Percentiles rank a stretch among this genome's conserved stretches.
phyloP scores from a whole-genome alignment of 2,329 filamentous ascomycete species.

The Colletotrichum sp. region DNA sequence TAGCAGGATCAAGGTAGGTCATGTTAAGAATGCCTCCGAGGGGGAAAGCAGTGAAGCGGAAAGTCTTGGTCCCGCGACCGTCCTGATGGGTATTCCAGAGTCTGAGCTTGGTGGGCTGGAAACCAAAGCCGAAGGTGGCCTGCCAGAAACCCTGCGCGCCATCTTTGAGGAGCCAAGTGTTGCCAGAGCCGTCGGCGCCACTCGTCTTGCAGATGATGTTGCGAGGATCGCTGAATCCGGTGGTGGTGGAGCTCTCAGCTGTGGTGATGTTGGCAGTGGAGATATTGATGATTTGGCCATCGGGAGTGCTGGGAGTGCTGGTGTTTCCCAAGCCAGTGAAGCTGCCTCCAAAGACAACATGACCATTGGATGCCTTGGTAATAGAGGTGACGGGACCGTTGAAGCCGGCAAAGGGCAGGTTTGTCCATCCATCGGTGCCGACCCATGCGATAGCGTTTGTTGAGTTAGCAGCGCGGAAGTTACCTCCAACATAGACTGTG shows the following conservation, averaged over 20 bases:
- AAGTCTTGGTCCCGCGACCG: constrained; percentile 86
- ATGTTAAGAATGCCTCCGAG: constrained; percentile 95
- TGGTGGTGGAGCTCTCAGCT: constrained; percentile 62
- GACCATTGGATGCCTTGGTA: constrained; percentile 76
- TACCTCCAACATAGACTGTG: constrained; percentile 90
- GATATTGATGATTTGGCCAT: constrained; percentile 85
- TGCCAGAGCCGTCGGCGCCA: constrained; percentile 71
- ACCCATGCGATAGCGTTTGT: constrained; percentile 90
- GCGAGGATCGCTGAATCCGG: constrained; percentile 75
- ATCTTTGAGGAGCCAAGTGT: constrained; percentile 83
- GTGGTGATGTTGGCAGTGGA: constrained; percentile 76
- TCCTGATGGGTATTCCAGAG: constrained; percentile 87
- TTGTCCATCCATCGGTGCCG: constrained; percentile 71
- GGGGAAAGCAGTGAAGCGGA: constrained; percentile 84
- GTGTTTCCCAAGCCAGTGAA: constrained; percentile 90
- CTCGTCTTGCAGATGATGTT: constrained; percentile 84
- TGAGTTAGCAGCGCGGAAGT: constrained; percentile 80
- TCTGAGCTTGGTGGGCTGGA: constrained; percentile 84
- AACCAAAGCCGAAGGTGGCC: constrained; percentile 82
- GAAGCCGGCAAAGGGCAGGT: constrained; percentile 90
- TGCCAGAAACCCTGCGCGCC: constrained; percentile 80
- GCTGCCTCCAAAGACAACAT: constrained; percentile 89
- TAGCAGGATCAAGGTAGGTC: constrained; percentile 81
- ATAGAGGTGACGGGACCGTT: constrained; percentile 93
- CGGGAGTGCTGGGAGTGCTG: constrained; percentile 68